These are phyloP conservation scores for Phytopythium boreale DNA, from an alignment of 352 stramenopile genomes.

Conservation along the genomic window DNA sequence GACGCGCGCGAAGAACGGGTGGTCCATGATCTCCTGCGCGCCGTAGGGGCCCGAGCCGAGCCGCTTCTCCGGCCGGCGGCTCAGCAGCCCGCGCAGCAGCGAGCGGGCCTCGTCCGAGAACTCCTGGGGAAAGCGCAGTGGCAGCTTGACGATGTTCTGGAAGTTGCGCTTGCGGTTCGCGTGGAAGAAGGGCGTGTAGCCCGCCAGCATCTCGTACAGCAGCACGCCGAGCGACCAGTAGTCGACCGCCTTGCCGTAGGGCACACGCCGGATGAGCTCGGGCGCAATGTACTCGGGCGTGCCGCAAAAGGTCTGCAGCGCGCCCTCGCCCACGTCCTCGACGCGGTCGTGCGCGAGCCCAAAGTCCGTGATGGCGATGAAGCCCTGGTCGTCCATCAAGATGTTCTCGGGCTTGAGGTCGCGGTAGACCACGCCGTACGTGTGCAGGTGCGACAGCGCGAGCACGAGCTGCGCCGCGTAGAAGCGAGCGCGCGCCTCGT, in stretches of 20 bases:
- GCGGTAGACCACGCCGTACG: slow-evolving; percentile 90
- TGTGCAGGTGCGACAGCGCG: slow-evolving; percentile 79
- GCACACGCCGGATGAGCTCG: slow-evolving; percentile 67
- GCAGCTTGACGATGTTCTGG: slow-evolving; percentile 82
- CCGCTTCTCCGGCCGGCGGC: slow-evolving; percentile 69
- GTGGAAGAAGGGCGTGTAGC: slow-evolving; percentile 79
- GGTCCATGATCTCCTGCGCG: slow-evolving; percentile 78
- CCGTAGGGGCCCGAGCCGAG: slow-evolving; percentile 67
- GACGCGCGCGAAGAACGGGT: slow-evolving; percentile 75
- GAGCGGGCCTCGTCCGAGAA: slow-evolving; percentile 78
- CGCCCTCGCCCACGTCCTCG: slow-evolving; percentile 59
- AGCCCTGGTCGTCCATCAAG: slow-evolving; percentile 78
- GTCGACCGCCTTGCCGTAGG: slow-evolving; percentile 82
- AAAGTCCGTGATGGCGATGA: slow-evolving; percentile 88
- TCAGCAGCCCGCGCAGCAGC: slow-evolving; percentile 69
- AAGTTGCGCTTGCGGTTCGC: slow-evolving; percentile 83
- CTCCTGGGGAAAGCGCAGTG: slow-evolving; percentile 62
- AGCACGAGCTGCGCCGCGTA: slow-evolving; percentile 85
- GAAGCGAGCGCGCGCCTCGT: slow-evolving; percentile 60
- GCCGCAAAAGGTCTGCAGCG: slow-evolving; percentile 78
- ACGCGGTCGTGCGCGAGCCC: slow-evolving; percentile 80
- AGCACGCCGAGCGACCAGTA: slow-evolving; percentile 88
- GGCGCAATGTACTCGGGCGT: slow-evolving; percentile 86
- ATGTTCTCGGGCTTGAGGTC: slow-evolving; percentile 97
- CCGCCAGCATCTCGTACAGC: slow-evolving; percentile 82